A percentile compares a stretch with the other conserved stretches of the same genome.
Evolutionary conservation across 148 eudicot genomes (phyloP).

Genomic region (Persicaria maculosa): DNA sequence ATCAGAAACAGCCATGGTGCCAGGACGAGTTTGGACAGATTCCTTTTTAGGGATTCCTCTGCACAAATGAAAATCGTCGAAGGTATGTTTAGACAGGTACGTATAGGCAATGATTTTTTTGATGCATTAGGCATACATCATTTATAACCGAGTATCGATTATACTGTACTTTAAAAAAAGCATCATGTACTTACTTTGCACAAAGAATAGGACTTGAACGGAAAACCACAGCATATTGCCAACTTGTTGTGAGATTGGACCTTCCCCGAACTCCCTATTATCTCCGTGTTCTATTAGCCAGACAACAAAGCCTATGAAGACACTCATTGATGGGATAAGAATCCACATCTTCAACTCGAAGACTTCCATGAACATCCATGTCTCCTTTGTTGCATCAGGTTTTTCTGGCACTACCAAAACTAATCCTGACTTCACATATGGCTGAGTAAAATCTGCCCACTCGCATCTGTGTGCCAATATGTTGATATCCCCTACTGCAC

Average conservation of each 20-base stretch:
- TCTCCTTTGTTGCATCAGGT: slow-evolving; percentile 14
- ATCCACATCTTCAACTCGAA: slow-evolving; percentile 35
- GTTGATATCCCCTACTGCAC: slow-evolving; percentile 19
- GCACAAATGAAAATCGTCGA: background rate
- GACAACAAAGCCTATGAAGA: slow-evolving; percentile 27
- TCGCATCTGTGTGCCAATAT: slow-evolving; percentile 17
- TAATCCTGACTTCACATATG: slow-evolving; percentile 22
- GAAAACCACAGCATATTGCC: slow-evolving; percentile 33
- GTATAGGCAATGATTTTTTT: background rate
- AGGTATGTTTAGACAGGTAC: background rate
- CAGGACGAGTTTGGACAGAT: slow-evolving; percentile 22
- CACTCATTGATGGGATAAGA: slow-evolving; percentile 23
- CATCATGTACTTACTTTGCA: slow-evolving; percentile 25
- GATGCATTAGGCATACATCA: background rate
- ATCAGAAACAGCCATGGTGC: slow-evolving; percentile 31
- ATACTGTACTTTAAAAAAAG: background rate
- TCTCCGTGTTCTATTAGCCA: slow-evolving; percentile 29
- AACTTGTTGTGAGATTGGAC: slow-evolving; percentile 16
- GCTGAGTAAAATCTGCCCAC: slow-evolving; percentile 26
- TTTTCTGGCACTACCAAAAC: slow-evolving; percentile 17
- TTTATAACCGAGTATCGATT: background rate
- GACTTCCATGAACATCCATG: slow-evolving; percentile 24
- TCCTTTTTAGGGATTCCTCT: slow-evolving; percentile 5
- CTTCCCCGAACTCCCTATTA: slow-evolving; percentile 16
- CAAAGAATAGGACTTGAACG: slow-evolving; percentile 28